Percentiles rank a stretch among this genome's conserved stretches.
Conservation (phyloP, 345 rosid genomes). For the Syzygium jambos region DNA sequence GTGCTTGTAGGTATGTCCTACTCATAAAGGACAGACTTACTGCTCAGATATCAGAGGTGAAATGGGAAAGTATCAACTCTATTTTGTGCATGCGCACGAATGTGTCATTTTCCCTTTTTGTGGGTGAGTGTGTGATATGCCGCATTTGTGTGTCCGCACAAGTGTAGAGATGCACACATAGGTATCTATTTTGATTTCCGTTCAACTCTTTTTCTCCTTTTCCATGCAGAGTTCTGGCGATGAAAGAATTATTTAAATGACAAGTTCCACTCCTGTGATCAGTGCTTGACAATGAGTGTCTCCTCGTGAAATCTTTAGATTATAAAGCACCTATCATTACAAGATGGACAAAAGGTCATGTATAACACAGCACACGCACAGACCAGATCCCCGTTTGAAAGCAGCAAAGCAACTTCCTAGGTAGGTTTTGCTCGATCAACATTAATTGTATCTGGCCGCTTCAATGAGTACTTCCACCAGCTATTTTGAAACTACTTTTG, state of each 20-base stretch:
- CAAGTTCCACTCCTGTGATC: background rate
- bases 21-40: background rate
- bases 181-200: background rate
- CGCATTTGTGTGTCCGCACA: background rate
- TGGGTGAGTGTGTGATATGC: background rate
- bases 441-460: background rate
- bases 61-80: background rate
- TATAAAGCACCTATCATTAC: background rate
- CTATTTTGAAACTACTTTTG: background rate
- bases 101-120: background rate
- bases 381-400: background rate
- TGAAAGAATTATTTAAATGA: conserved; percentile 25
- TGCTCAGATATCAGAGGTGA: background rate
- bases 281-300: background rate
- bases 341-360: background rate
- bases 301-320: background rate
- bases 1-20: background rate
- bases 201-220: background rate
- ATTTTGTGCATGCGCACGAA: background rate
- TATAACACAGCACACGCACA: background rate
- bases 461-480: background rate
- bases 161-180: background rate
- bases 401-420: background rate
- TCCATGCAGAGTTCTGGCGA: conserved; percentile 28
- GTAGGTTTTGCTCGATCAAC: background rate